A percentile compares a stretch with the other conserved stretches of the same genome.
Evolutionary conservation across 2,329 filamentous ascomycete species (phyloP).

Genomic region (Hirsutella rhossiliensis): DNA sequence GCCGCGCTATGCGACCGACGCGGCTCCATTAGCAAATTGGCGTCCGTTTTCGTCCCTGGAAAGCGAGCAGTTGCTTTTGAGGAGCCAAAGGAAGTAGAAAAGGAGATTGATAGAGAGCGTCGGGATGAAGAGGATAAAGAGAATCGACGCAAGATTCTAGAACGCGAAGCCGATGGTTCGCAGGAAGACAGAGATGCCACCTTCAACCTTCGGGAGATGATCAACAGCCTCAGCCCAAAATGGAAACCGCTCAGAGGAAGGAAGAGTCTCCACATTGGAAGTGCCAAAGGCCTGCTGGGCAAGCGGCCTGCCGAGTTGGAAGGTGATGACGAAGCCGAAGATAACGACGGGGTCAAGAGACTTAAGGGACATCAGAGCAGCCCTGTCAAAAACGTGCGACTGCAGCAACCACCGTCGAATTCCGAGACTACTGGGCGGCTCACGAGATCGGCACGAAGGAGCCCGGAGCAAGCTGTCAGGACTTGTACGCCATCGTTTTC

Average conservation of each 20-base stretch:
- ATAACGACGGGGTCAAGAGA: slow-evolving; percentile 52
- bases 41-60: slow-evolving; percentile 49
- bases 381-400: slow-evolving; percentile 62
- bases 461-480: slow-evolving; percentile 27
- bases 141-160: slow-evolving; percentile 41
- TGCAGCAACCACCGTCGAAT: slow-evolving; percentile 57
- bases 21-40: slow-evolving; percentile 57
- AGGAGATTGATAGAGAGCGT: slow-evolving; percentile 48
- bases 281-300: slow-evolving; percentile 59
- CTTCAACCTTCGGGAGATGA: slow-evolving; percentile 62
- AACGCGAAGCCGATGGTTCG: slow-evolving; percentile 31
- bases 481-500: slow-evolving; percentile 33
- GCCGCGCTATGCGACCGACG: slow-evolving; percentile 60
- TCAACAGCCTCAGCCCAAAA: slow-evolving; percentile 65
- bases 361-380: slow-evolving; percentile 61
- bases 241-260: slow-evolving; percentile 54
- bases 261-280: slow-evolving; percentile 67
- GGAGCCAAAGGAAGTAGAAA: slow-evolving; percentile 49
- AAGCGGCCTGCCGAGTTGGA: slow-evolving; percentile 65
- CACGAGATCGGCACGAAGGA: slow-evolving; percentile 36
- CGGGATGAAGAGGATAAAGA: slow-evolving; percentile 50
- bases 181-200: slow-evolving; percentile 49
- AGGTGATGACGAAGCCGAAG: slow-evolving; percentile 46
- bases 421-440: slow-evolving; percentile 52
- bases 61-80: slow-evolving; percentile 45